A percentile compares a stretch with the other conserved stretches of the same genome.
Evolutionary conservation across 257 asterid genomes (phyloP).

Genomic region (Nicotiana otophora): DNA sequence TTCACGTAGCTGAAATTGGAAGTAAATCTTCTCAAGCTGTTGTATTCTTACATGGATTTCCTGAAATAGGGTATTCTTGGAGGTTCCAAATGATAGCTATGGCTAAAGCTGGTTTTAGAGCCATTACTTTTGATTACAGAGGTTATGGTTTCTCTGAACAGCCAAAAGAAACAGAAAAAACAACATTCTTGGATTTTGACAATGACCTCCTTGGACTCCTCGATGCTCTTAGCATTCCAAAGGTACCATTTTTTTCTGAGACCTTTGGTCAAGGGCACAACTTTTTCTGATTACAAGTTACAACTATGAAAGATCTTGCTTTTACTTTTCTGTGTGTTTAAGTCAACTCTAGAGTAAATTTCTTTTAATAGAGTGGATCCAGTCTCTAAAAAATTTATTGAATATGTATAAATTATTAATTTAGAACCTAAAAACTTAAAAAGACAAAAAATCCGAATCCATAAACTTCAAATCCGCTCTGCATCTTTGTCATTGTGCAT

Average conservation of each 20-base stretch:
- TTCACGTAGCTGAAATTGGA: slow-evolving; percentile 46
- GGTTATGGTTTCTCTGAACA: slow-evolving; percentile 52
- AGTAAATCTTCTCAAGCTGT: slow-evolving; percentile 24
- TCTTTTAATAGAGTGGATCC: too few relatives aligned
- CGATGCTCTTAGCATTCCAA: slow-evolving; percentile 34
- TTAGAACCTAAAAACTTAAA: too few relatives aligned
- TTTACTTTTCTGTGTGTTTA: too few relatives aligned
- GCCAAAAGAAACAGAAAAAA: slow-evolving; percentile 37
- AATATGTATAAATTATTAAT: too few relatives aligned
- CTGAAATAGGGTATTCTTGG: slow-evolving; percentile 51
- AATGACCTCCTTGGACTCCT: slow-evolving; percentile 40
- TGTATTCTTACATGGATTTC: slow-evolving; percentile 45
- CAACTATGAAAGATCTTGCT: too few relatives aligned
- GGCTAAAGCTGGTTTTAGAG: slow-evolving; percentile 42
- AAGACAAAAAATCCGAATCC: too few relatives aligned
- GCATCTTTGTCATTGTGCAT: too few relatives aligned
- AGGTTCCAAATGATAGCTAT: slow-evolving; percentile 39
- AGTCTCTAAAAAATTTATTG: too few relatives aligned
- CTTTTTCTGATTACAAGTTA: too few relatives aligned
- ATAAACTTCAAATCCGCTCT: too few relatives aligned
- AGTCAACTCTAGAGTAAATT: too few relatives aligned
- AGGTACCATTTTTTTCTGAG: background rate
- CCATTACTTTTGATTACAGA: slow-evolving; percentile 48
- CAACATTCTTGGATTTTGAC: slow-evolving; percentile 30
- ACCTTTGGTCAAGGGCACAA: too few relatives aligned